Conservation (phyloP, 768 basidiomycete species). For the Chalciporus chontae region DNA sequence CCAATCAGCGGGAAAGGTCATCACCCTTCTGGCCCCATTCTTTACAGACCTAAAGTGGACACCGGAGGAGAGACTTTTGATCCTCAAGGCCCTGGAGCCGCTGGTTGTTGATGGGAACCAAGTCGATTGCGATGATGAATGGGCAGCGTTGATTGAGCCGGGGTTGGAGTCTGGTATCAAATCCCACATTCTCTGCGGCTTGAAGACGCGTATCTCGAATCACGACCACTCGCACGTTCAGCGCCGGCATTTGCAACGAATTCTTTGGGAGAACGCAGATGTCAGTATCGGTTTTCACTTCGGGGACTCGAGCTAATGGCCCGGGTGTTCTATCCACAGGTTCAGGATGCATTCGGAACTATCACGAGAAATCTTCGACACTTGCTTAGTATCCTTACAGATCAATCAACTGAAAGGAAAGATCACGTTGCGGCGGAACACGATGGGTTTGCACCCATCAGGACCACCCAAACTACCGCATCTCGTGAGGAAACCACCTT, state of each 20-base stretch:
- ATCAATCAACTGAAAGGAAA: constrained; percentile 16
- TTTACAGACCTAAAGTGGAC: constrained; percentile 47
- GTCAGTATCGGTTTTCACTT: constrained; percentile 40
- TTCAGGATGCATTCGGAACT: constrained; percentile 44
- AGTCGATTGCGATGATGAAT: constrained; percentile 23
- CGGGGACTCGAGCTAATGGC: background rate
- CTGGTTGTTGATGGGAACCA: constrained; percentile 45
- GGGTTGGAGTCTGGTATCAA: constrained; percentile 59
- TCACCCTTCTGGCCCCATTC: constrained; percentile 42
- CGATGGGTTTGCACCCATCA: constrained; percentile 58
- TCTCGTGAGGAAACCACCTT: constrained; percentile 30
- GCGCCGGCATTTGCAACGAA: constrained; percentile 46
- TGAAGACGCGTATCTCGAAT: constrained; percentile 21
- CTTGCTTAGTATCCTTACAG: constrained; percentile 37
- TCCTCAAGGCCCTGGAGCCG: constrained; percentile 66
- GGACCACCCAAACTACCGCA: constrained; percentile 34
- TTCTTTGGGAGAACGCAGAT: constrained; percentile 67
- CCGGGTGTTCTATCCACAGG: constrained; percentile 35
- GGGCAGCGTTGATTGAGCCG: constrained; percentile 49
- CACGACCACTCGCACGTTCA: constrained; percentile 8
- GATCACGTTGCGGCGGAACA: constrained; percentile 38
- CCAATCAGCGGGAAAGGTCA: constrained; percentile 55
- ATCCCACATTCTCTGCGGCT: constrained; percentile 42
- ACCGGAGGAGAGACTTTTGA: constrained; percentile 55
- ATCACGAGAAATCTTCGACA: constrained; percentile 36